Base-by-base conservation (phyloP, 768 basidiomycete species). In the Mycena indigotica region DNA sequence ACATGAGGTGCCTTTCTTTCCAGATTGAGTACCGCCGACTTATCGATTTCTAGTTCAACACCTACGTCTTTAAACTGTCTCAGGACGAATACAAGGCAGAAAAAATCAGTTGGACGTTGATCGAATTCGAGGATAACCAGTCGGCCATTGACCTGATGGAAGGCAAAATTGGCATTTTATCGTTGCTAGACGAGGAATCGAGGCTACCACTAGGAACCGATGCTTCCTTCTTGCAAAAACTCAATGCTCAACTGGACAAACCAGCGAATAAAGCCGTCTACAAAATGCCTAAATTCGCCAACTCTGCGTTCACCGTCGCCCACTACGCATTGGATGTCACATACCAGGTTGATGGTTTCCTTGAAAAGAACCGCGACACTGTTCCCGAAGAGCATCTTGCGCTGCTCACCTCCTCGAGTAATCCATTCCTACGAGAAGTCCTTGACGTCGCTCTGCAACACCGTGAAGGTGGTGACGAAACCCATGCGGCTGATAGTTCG, bases 41-140 rank as follows among this genome's bases (percentile, higher is more conserved):
- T 40, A 29, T 32, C 28, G 16, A 54, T 40, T 46, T 56, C 6
- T 61, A 97, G 91, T 99, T 99, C 78, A 98, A 98, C 66, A 97
- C 96, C 2, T 97, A 99, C 70, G 97, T 99, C 46, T 95, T 94
- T 84, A 95, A 98, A 80, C 85, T 98, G 35, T 97, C 98, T 70
- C 97, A 99, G 76, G 97, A 98, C 69, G 97, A 99, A 76, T 99
- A 99, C 69, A 86, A 98, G 52, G 92, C 95, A 60, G 97, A 99
- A 70, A 83, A 97, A 73, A 99, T 99, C 70, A 94, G 95, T 69
- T 99, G 97, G 97, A 98, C 93, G 5, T 98, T 98, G 75, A 99
- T 99, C 70, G 96, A 98, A 67, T 99, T 97, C 72, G 93, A 92
- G 5, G 97, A 99, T 73, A 99, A 99, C 67, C 97, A 98, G 70